A percentile compares a stretch with the other conserved stretches of the same genome.
Conservation (phyloP, 2,329 filamentous ascomycete species). For the Pezicula rhizophila region DNA sequence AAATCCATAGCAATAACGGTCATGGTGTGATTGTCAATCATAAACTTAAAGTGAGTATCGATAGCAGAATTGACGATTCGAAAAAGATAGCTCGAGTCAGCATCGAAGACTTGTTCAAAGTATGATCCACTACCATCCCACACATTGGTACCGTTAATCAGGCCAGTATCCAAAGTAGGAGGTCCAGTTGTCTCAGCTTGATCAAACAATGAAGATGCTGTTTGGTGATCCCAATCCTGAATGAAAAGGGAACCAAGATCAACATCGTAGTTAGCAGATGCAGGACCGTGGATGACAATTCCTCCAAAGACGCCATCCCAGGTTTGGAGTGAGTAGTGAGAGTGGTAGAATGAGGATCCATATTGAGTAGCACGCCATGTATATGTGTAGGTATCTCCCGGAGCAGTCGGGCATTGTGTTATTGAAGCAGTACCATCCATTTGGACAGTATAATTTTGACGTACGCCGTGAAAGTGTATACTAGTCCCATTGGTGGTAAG, state of each 20-base stretch:
- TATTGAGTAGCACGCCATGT: constrained; percentile 15
- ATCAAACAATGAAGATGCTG: constrained; percentile 3
- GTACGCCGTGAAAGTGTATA: constrained; percentile 43
- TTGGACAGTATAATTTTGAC: constrained; percentile 25
- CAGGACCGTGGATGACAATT: constrained; percentile 55
- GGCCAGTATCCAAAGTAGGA: constrained; percentile 25
- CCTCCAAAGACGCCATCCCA: constrained; percentile 52
- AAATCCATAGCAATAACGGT: constrained; percentile 58
- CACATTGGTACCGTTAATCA: constrained; percentile 20
- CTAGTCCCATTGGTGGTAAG: constrained; percentile 31
- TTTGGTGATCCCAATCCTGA: constrained; percentile 25
- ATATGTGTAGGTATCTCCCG: constrained; percentile 26
- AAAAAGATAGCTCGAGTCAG: constrained; percentile 37
- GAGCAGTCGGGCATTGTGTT: constrained; percentile 59
- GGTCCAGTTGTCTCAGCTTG: constrained; percentile 5
- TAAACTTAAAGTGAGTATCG: constrained; percentile 36
- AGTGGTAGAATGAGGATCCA: constrained; percentile 54
- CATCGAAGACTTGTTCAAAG: constrained; percentile 29
- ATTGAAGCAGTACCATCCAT: constrained; percentile 38
- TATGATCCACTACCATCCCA: constrained; percentile 15
- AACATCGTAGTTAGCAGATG: constrained; percentile 51
- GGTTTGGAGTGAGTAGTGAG: constrained; percentile 43
- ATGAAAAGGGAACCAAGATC: constrained; percentile 48
- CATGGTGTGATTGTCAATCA: constrained; percentile 42
- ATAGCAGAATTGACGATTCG: constrained; percentile 40